Evolutionary conservation across 2,329 filamentous ascomycete species (phyloP).

Genomic region (Podosphaera fusca): DNA sequence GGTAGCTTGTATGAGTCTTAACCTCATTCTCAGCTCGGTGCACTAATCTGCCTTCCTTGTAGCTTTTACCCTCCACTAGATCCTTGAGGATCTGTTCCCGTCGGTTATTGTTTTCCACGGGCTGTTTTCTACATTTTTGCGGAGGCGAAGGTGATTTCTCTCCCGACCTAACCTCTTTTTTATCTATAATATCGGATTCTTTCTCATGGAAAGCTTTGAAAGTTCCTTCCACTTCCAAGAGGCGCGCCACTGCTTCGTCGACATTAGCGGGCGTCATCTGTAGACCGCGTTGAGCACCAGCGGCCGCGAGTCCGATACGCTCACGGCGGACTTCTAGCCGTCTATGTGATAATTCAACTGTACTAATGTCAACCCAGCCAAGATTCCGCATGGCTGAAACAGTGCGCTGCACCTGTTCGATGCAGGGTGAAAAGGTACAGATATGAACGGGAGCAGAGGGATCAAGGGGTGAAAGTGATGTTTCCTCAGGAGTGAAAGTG

Average conservation of each 20-base stretch:
- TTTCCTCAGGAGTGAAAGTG: constrained; percentile 2
- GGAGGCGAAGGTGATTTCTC: neutral
- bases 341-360: constrained; percentile 70
- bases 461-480: constrained; percentile 36
- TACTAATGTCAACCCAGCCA: constrained; percentile 79
- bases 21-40: constrained; percentile 70
- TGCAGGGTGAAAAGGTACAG: constrained; percentile 90
- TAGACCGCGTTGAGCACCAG: constrained; percentile 31
- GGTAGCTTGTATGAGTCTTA: constrained; percentile 92
- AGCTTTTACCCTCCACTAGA: constrained; percentile 28
- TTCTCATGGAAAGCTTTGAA: constrained; percentile 37
- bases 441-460: constrained; percentile 50
- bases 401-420: constrained; percentile 82
- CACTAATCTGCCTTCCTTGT: constrained; percentile 53
- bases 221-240: constrained; percentile 50
- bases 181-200: constrained; percentile 2
- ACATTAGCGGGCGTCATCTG: constrained; percentile 42
- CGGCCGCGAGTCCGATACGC: constrained; percentile 42
- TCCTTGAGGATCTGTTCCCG: constrained; percentile 15
- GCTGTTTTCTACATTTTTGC: constrained; percentile 3
- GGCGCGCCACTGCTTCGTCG: constrained; percentile 49
- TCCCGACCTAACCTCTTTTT: neutral
- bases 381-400: constrained; percentile 56
- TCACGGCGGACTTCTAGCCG: constrained; percentile 67
- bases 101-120: constrained; percentile 17